These are phyloP conservation scores for Silene latifolia DNA, from an alignment of 148 eudicot genomes.

Conservation along the genomic window DNA sequence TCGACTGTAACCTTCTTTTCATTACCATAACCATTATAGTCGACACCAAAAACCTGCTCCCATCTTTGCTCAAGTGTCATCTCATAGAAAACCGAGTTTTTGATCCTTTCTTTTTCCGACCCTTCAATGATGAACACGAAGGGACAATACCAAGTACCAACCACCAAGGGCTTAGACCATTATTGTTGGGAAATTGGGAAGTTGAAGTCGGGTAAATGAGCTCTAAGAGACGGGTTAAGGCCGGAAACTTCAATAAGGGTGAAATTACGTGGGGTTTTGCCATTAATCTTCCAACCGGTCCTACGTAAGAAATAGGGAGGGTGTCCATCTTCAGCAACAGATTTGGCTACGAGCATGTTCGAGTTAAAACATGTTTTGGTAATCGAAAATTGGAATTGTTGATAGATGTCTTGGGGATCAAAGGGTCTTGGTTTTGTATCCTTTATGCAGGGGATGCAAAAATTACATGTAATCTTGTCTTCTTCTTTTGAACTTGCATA, in stretches of 20 bases:
- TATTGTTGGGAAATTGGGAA: slow-evolving; percentile 29
- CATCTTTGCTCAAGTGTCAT: slow-evolving; percentile 68
- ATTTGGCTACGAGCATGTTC: slow-evolving; percentile 36
- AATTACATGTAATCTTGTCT: slow-evolving; percentile 37
- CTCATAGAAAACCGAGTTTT: slow-evolving; percentile 47
- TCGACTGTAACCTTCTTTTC: slow-evolving; percentile 37
- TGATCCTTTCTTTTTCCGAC: slow-evolving; percentile 38
- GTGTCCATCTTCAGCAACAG: slow-evolving; percentile 47
- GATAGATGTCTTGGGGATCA: slow-evolving; percentile 50
- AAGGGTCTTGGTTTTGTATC: slow-evolving; percentile 57
- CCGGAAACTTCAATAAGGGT: slow-evolving; percentile 54
- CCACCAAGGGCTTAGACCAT: slow-evolving; percentile 31
- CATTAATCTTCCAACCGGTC: slow-evolving; percentile 36
- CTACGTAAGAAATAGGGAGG: slow-evolving; percentile 56
- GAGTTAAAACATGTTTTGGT: slow-evolving; percentile 15
- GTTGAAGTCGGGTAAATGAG: slow-evolving; percentile 42
- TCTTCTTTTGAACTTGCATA: slow-evolving; percentile 44
- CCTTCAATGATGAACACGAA: slow-evolving; percentile 68
- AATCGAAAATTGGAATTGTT: slow-evolving; percentile 50
- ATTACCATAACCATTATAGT: slow-evolving; percentile 21
- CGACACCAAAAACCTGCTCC: slow-evolving; percentile 51
- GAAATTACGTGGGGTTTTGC: slow-evolving; percentile 30
- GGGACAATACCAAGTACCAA: slow-evolving; percentile 83
- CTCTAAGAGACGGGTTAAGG: slow-evolving; percentile 43
- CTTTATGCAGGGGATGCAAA: slow-evolving; percentile 28